phyloP scores from a whole-genome alignment of 2,329 filamentous ascomycete genomes.

The Aspergillus sp. region DNA sequence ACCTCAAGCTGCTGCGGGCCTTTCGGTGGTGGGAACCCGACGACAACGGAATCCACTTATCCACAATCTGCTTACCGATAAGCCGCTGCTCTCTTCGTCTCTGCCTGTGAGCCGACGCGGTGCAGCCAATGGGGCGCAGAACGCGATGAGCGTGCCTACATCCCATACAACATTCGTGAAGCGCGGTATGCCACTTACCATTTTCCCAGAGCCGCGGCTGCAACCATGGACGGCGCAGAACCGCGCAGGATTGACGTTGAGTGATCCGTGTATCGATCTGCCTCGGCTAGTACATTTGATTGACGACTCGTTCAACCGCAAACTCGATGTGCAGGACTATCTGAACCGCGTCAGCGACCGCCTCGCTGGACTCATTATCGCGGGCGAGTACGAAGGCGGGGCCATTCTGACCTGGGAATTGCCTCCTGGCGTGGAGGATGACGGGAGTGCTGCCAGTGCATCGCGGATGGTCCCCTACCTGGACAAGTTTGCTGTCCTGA shows the following conservation, averaged over 20 bases:
- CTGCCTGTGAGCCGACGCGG: conserved; percentile 62
- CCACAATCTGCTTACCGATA: conserved; percentile 91
- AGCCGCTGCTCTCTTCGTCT: conserved; percentile 84
- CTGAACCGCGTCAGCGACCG: conserved; percentile 68
- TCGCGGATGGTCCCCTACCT: conserved; percentile 77
- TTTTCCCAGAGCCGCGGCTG: conserved; percentile 62
- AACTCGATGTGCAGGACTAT: conserved; percentile 76
- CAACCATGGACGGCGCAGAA: conserved; percentile 59
- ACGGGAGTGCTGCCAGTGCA: conserved; percentile 42
- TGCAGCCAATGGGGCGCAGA: conserved; percentile 18
- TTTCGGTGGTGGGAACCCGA: conserved; percentile 46
- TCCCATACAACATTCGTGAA: conserved; percentile 74
- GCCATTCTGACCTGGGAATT: conserved; percentile 92
- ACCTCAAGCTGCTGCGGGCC: conserved; percentile 19
- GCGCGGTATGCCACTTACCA: conserved; percentile 77
- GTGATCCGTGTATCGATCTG: conserved; percentile 74
- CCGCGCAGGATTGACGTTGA: conserved; percentile 57
- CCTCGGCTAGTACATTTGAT: conserved; percentile 76
- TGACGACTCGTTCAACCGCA: conserved; percentile 82
- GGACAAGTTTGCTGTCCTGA: conserved; percentile 93
- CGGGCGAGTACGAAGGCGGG: conserved; percentile 91
- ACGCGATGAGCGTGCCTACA: conserved; percentile 28
- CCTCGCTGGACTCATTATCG: conserved; percentile 85
- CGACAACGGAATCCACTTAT: conserved; percentile 74
- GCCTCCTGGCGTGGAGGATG: conserved; percentile 51